A percentile compares a stretch with the other conserved stretches of the same genome.
Conservation (phyloP, 768 basidiomycete genomes). For the Termitomyces bulborhizus region DNA sequence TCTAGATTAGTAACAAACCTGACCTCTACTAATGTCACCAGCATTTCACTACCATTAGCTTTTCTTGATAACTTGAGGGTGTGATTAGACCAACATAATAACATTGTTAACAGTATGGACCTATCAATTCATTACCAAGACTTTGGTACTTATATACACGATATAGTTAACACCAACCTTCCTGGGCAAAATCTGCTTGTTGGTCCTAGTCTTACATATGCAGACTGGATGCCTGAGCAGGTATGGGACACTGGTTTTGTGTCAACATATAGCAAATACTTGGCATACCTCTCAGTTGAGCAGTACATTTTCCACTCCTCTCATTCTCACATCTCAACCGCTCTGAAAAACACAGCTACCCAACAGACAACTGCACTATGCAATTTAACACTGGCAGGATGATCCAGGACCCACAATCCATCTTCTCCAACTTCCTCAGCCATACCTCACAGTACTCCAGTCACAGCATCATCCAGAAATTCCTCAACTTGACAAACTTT, state of each 20-base stretch:
- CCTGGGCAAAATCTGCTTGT: slow-evolving; percentile 42
- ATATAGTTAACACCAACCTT: slow-evolving; percentile 32
- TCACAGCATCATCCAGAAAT: slow-evolving; percentile 40
- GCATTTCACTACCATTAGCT: slow-evolving; percentile 26
- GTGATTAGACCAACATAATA: not conserved
- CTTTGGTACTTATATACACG: slow-evolving; percentile 26
- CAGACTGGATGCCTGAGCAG: slow-evolving; percentile 45
- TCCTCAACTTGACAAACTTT: slow-evolving; percentile 42
- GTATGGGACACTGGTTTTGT: slow-evolving; percentile 57
- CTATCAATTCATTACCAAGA: slow-evolving; percentile 48
- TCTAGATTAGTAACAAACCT: slow-evolving; percentile 71
- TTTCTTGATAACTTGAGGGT: not conserved
- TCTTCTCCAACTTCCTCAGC: slow-evolving; percentile 57
- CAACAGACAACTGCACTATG: slow-evolving; percentile 55
- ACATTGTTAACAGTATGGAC: slow-evolving; percentile 26
- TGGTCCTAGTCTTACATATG: slow-evolving; percentile 48
- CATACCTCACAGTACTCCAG: slow-evolving; percentile 41
- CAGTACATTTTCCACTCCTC: slow-evolving; percentile 30
- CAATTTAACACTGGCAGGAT: slow-evolving; percentile 35
- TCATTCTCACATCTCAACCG: slow-evolving; percentile 1
- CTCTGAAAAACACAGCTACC: slow-evolving; percentile 34
- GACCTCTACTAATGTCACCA: slow-evolving; percentile 41
- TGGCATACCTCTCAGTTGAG: slow-evolving; percentile 51
- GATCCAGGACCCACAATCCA: slow-evolving; percentile 33
- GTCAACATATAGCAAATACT: slow-evolving; percentile 28